Conservation (phyloP, 768 basidiomycete species). For the Candolleomyces eurysporus region DNA sequence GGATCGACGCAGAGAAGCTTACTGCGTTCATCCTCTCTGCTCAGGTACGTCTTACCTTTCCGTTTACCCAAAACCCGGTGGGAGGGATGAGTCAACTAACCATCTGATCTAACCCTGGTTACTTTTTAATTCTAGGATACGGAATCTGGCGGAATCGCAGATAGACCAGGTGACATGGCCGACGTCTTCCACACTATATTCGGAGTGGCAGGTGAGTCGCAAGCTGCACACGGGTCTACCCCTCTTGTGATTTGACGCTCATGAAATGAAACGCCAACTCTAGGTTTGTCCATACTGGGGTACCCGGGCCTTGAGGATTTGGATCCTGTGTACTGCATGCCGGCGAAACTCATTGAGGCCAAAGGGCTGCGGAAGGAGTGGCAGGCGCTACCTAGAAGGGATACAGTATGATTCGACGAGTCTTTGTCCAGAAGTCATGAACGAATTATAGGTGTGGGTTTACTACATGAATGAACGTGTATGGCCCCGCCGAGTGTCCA, state of each 20-base stretch:
- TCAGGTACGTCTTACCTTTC: conserved; percentile 50
- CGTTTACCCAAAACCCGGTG: too few species aligned
- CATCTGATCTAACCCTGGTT: background rate
- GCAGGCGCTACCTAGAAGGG: conserved; percentile 48
- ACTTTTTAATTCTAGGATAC: conserved; percentile 56
- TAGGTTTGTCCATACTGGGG: conserved; percentile 85
- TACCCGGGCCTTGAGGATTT: conserved; percentile 82
- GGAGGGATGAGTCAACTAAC: too few species aligned
- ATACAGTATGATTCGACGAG: too few species aligned
- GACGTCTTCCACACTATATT: conserved; percentile 98
- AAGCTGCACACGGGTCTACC: background rate
- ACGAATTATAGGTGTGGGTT: background rate
- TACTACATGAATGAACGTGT: too few species aligned
- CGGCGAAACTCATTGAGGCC: conserved; percentile 65
- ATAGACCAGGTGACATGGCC: conserved; percentile 88
- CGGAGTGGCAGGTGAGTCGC: conserved; percentile 71
- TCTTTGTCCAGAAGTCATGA: background rate
- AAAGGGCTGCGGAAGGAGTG: conserved; percentile 69
- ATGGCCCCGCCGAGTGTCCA: too few species aligned
- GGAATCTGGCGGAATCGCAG: conserved; percentile 91
- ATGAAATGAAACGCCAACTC: background rate
- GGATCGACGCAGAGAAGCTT: conserved; percentile 86
- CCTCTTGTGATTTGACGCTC: background rate
- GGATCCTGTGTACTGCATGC: conserved; percentile 98
- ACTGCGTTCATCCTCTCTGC: conserved; percentile 82